These are phyloP conservation scores for Heliocybe sulcata DNA, from an alignment of 1,284 basidiomycete species.

Conservation along the genomic window DNA sequence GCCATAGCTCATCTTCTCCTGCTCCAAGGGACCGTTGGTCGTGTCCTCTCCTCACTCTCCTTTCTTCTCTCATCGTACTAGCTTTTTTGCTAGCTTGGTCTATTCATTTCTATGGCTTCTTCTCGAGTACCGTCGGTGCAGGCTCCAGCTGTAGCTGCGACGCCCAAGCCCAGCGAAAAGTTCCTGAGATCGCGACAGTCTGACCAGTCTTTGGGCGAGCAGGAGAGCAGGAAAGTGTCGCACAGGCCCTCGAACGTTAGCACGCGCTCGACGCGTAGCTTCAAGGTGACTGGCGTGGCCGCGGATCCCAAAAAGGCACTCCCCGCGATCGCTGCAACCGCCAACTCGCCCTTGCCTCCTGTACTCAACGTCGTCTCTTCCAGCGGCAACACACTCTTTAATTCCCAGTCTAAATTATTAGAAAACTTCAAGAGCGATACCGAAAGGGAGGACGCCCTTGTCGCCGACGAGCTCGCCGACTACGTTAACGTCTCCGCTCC, in stretches of 20 bases:
- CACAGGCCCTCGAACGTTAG: background rate
- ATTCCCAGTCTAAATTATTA: background rate
- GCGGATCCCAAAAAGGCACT: conserved; percentile 1
- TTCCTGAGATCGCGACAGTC: background rate
- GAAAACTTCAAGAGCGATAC: conserved; percentile 5
- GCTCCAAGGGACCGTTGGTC: background rate
- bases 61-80: background rate
- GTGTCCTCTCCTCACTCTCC: background rate
- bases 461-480: conserved; percentile 10
- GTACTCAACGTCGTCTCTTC: conserved; percentile 1
- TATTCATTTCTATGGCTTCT: background rate
- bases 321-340: background rate
- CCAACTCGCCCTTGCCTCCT: background rate
- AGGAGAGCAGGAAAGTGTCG: background rate
- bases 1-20: background rate
- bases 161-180: conserved; percentile 1
- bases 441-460: conserved; percentile 15
- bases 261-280: background rate
- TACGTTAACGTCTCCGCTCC: background rate
- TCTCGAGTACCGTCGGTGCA: background rate
- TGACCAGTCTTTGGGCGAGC: background rate
- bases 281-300: background rate
- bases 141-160: background rate
- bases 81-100: background rate
- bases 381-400: background rate